These are phyloP conservation scores for Microbotryum silenes-acaulis DNA, from an alignment of 1,284 basidiomycete species.

Conservation along the genomic window DNA sequence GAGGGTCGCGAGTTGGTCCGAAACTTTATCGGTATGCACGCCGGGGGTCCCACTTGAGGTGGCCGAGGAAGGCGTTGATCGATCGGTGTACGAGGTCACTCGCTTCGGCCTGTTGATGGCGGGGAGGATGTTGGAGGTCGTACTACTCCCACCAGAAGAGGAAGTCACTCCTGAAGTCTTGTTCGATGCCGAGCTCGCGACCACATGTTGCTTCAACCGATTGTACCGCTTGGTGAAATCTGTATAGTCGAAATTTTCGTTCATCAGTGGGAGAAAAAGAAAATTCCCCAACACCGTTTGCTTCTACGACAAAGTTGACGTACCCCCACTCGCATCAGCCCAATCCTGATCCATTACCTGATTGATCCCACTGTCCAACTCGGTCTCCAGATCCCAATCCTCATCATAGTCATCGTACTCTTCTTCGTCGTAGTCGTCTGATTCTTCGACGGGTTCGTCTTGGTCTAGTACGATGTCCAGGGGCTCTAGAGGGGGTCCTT, in stretches of 20 bases:
- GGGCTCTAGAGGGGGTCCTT: too few species aligned
- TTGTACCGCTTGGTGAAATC: slow-evolving; percentile 98
- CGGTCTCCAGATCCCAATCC: slow-evolving; percentile 5
- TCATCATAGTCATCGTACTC: slow-evolving; percentile 38
- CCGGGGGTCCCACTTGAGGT: not conserved
- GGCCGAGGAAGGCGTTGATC: slow-evolving; percentile 21
- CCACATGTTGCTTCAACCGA: slow-evolving; percentile 66
- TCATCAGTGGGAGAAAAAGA: too few species aligned
- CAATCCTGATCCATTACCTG: slow-evolving; percentile 66
- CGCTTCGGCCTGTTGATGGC: slow-evolving; percentile 60
- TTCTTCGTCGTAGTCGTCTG: slow-evolving; percentile 43
- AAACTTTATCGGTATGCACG: slow-evolving; percentile 28
- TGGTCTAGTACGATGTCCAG: too few species aligned
- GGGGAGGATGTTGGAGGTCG: slow-evolving; percentile 46
- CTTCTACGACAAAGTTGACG: slow-evolving; percentile 23
- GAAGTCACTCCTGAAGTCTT: not conserved
- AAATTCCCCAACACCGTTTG: too few species aligned
- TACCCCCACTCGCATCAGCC: slow-evolving; percentile 73
- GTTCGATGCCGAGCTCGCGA: slow-evolving; percentile 34
- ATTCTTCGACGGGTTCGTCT: slow-evolving; percentile 39
- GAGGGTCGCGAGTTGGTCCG: slow-evolving; percentile 60
- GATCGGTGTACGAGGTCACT: slow-evolving; percentile 19
- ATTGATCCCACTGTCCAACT: slow-evolving; percentile 20
- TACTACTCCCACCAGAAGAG: not conserved
- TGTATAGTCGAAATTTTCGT: slow-evolving; percentile 38